A percentile compares a stretch with the other conserved stretches of the same genome.
phyloP scores from a whole-genome alignment of 345 rosid species.

The Rhodomyrtus tomentosa region DNA sequence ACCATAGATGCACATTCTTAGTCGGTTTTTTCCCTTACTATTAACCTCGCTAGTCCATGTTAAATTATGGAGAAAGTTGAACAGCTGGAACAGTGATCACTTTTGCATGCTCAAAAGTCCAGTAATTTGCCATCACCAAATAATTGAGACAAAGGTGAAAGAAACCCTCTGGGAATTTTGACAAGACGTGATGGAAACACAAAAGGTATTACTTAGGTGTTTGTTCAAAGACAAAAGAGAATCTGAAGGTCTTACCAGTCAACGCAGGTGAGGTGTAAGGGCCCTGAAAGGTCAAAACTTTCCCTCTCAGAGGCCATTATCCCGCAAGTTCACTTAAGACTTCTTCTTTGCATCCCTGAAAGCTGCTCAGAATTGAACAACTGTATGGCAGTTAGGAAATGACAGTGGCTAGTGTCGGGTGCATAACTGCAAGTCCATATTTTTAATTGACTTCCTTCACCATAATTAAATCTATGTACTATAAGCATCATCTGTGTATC shows the following conservation, averaged over 20 bases:
- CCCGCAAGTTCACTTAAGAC: neutral
- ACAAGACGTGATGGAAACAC: neutral
- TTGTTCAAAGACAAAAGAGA: neutral
- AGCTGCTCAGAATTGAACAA: neutral
- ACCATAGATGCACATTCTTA: neutral
- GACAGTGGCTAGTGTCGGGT: neutral
- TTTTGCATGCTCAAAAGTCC: neutral
- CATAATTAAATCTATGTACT: neutral
- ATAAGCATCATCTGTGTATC: neutral
- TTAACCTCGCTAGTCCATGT: neutral
- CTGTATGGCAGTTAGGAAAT: neutral
- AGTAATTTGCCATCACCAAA: neutral
- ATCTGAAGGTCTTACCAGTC: constrained; percentile 44
- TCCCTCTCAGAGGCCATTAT: constrained; percentile 52
- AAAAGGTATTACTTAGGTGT: neutral
- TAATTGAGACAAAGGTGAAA: neutral
- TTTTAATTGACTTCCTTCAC: neutral
- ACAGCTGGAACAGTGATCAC: neutral
- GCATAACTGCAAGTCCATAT: neutral
- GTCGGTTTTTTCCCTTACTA: neutral
- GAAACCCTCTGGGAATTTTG: neutral
- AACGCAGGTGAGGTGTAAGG: constrained; percentile 44
- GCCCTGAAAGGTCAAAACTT: constrained; percentile 52
- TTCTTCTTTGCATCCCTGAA: neutral
- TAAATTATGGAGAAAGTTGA: neutral